These are phyloP conservation scores for Tetratostichococcus sp. DNA, from an alignment of 139 green algal species.

Conservation along the genomic window DNA sequence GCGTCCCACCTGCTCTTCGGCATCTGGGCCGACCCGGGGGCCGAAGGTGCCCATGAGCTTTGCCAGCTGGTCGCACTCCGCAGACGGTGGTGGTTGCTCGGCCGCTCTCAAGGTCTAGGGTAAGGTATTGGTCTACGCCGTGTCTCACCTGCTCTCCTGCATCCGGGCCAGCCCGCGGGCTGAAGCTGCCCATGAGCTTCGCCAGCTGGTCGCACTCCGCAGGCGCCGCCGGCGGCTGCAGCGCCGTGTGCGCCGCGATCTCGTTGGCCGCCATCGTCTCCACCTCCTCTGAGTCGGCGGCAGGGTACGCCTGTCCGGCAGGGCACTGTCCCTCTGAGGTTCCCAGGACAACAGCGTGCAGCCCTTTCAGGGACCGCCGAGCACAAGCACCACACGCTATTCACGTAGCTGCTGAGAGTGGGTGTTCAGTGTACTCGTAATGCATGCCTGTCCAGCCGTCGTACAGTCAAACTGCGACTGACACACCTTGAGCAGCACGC, in stretches of 20 bases:
- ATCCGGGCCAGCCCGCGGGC: neutral
- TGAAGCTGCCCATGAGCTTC: conserved; percentile 26
- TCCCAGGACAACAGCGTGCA: neutral
- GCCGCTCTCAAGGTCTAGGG: too few relatives aligned
- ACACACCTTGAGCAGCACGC: neutral
- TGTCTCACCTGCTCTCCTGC: conserved; percentile 9
- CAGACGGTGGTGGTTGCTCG: too few relatives aligned
- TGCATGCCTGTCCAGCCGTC: too few relatives aligned
- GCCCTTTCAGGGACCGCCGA: too few relatives aligned
- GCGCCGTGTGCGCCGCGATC: conserved; percentile 12
- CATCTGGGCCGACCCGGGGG: too few relatives aligned
- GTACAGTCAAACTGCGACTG: neutral
- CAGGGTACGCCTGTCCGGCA: conserved; percentile 15
- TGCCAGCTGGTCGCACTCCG: too few relatives aligned
- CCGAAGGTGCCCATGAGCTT: too few relatives aligned
- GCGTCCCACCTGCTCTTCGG: too few relatives aligned
- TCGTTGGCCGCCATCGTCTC: conserved; percentile 28
- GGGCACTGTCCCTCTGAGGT: too few relatives aligned
- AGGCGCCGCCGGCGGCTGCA: conserved; percentile 16
- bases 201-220: conserved; percentile 5
- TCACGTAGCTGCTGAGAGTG: too few relatives aligned
- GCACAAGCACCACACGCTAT: too few relatives aligned
- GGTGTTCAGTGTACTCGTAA: too few relatives aligned
- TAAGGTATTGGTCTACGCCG: neutral
- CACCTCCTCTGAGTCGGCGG: neutral